Percentiles rank a stretch among this genome's conserved stretches.
Evolutionary conservation across 2,329 filamentous ascomycete genomes (phyloP).

Genomic region (Anthostomella pinea): DNA sequence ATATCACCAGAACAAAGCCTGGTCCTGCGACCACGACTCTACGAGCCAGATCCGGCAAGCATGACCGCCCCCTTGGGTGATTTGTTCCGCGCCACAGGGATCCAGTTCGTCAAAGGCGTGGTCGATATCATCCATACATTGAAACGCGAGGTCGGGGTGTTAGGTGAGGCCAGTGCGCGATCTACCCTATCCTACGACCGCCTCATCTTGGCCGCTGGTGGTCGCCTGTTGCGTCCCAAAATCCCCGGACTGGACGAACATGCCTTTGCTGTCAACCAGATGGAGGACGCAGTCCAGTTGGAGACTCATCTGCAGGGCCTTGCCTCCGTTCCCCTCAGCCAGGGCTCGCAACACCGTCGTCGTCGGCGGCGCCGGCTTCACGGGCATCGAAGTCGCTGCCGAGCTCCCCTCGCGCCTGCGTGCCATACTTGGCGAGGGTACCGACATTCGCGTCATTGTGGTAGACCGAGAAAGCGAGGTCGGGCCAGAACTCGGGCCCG

Average conservation of each 20-base stretch:
- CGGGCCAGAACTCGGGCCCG: conserved; percentile 7
- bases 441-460: conserved; percentile 8
- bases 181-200: conserved; percentile 10
- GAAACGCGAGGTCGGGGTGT: conserved; percentile 9
- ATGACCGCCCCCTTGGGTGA: conserved; percentile 14
- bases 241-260: conserved; percentile 8
- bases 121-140: conserved; percentile 10
- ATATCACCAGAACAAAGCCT: conserved; percentile 13
- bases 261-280: conserved; percentile 15
- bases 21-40: conserved; percentile 14
- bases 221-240: conserved; percentile 11
- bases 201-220: conserved; percentile 14
- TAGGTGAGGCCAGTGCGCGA: conserved; percentile 3
- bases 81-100: conserved; percentile 12
- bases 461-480: conserved; percentile 10
- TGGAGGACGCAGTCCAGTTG: conserved; percentile 16
- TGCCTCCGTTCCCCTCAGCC: conserved; percentile 8
- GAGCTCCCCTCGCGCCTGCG: conserved; percentile 15
- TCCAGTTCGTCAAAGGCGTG: conserved; percentile 11
- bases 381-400: conserved; percentile 14
- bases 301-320: conserved; percentile 15
- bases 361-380: conserved; percentile 15
- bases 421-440: conserved; percentile 6
- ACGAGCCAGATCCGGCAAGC: conserved; percentile 12
- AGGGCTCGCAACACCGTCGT: conserved; percentile 15